Evolutionary conservation across 495 filamentous ascomycete species (phyloP).

Genomic region (Darksidea phi): DNA sequence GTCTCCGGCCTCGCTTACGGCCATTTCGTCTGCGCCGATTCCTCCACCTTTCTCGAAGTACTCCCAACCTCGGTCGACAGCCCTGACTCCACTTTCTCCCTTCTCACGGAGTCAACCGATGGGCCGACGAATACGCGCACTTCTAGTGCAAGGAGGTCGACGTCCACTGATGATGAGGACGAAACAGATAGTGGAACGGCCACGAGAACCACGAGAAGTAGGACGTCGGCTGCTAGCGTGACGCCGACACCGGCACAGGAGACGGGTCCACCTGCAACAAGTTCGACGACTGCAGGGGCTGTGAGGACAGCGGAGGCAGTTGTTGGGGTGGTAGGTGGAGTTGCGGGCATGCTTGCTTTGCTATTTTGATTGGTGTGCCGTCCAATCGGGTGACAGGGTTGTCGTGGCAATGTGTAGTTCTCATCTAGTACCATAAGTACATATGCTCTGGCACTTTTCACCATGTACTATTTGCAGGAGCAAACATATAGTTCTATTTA

Average conservation of each 20-base stretch:
- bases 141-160: not conserved
- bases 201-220: not conserved
- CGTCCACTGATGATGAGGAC: not conserved
- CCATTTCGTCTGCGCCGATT: not conserved
- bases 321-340: not conserved
- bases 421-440: too few relatives aligned
- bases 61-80: not conserved
- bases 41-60: not conserved
- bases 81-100: not conserved
- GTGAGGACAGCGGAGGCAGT: not conserved
- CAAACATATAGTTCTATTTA: too few relatives aligned
- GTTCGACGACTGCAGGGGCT: not conserved
- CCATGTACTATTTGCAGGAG: too few relatives aligned
- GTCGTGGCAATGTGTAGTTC: too few relatives aligned
- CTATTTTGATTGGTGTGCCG: not conserved
- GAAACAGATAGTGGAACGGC: not conserved
- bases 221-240: not conserved
- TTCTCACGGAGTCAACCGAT: too few relatives aligned
- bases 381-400: too few relatives aligned
- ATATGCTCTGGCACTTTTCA: too few relatives aligned
- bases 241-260: not conserved
- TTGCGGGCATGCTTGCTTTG: not conserved
- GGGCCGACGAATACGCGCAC: not conserved
- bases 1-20: not conserved
- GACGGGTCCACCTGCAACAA: not conserved